A percentile compares a stretch with the other conserved stretches of the same genome.
Conservation (phyloP, 2,329 filamentous ascomycete species). For the Hymenoscyphus salicellus region DNA sequence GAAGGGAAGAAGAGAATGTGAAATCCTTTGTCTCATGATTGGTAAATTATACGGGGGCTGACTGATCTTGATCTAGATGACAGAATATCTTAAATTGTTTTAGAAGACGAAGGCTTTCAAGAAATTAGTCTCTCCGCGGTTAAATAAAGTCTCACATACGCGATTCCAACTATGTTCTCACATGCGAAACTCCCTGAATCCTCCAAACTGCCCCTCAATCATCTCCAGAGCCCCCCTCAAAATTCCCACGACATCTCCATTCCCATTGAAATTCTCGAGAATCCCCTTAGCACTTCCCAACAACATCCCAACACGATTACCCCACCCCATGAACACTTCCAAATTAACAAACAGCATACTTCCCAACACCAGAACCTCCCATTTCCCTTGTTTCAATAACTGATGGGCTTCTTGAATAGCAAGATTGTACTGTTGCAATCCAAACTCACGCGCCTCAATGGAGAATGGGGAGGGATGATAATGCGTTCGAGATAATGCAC, state of each 20-base stretch:
- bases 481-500: conserved; percentile 23
- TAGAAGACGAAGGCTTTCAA: no score
- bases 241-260: background rate
- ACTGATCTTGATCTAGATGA: no score
- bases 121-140: no score
- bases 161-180: background rate
- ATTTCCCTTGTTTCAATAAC: background rate
- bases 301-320: background rate
- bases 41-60: no score
- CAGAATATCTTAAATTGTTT: no score
- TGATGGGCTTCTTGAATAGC: conserved; percentile 18
- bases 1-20: no score
- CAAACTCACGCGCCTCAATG: conserved; percentile 37
- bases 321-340: background rate
- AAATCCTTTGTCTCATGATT: no score
- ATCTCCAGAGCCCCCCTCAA: background rate
- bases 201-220: background rate
- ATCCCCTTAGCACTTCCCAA: background rate
- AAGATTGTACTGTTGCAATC: conserved; percentile 24
- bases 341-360: background rate
- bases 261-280: background rate
- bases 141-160: no score
- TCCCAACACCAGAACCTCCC: background rate
- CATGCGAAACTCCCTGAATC: background rate
- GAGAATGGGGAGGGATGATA: conserved; percentile 35